phyloP scores from a whole-genome alignment of 495 filamentous ascomycete species.

The Neurospora pannonica region DNA sequence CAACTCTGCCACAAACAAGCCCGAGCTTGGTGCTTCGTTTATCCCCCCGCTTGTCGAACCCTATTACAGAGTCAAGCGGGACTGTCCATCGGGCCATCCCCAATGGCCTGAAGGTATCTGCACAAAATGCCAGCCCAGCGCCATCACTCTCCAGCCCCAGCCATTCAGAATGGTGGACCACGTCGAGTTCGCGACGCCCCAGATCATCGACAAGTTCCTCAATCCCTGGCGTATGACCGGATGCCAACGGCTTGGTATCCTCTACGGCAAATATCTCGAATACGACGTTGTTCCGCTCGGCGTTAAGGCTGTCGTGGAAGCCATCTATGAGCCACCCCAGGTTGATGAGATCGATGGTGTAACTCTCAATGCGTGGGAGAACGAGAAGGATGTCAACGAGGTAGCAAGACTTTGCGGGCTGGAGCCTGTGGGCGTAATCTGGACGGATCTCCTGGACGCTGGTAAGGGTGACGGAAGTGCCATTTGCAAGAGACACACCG shows the following conservation, averaged over 20 bases:
- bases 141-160: conserved; percentile 90
- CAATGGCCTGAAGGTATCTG: conserved; percentile 97
- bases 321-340: conserved; percentile 95
- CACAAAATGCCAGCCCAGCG: conserved; percentile 95
- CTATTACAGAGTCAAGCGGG: conserved; percentile 76
- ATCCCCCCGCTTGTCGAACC: conserved; percentile 94
- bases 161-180: conserved; percentile 97
- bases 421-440: conserved; percentile 87
- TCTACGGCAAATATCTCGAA: conserved; percentile 86
- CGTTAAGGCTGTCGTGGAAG: conserved; percentile 93
- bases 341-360: conserved; percentile 84
- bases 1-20: conserved; percentile 92
- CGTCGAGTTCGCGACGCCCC: conserved; percentile 82
- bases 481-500: conserved; percentile 90
- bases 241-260: conserved; percentile 73
- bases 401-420: conserved; percentile 79
- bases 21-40: conserved; percentile 81
- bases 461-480: conserved; percentile 72
- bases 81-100: conserved; percentile 89
- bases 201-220: conserved; percentile 75
- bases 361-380: conserved; percentile 78
- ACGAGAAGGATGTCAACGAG: conserved; percentile 72
- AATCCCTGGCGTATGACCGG: conserved; percentile 82
- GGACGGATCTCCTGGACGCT: conserved; percentile 83
- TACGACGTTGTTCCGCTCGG: conserved; percentile 90